Base-by-base conservation (phyloP, 2,329 filamentous ascomycete species). In the Byssothecium circinans region DNA sequence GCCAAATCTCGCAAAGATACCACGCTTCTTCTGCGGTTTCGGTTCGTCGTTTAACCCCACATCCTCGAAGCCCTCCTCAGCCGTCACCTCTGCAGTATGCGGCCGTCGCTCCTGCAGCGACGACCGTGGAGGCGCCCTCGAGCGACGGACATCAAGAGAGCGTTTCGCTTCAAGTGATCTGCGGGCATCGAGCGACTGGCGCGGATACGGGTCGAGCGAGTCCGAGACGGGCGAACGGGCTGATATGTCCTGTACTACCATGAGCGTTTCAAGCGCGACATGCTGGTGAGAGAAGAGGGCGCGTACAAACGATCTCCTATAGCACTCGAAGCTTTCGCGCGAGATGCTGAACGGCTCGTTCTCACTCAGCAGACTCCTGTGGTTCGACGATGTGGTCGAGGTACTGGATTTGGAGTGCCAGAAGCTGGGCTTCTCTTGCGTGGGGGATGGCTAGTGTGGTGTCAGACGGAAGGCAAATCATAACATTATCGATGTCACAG, bases 301-400 rank as follows among this genome's bases (percentile, higher is more conserved):
- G 78, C 87, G 60, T 81, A 96, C 92, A 76, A 97, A 97, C 55
- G 91, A 96, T 63, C 94, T 85, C 54, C 94, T 82, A 74, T 97
- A 97, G 2, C 91, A 96, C 70, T 97, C 94, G 66, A 97, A 97
- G 2, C 91, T 96, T 74, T 97, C 94, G 63, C 92, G 83, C 30
- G 91, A 96, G 69, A 97, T 97, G 54, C 88, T 90, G 69, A 97
- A 97, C 12, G 88, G 91, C 68, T 97, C 92, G 60, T 91, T 91
- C 53, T 95, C 90, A 61, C 85, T 84, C 50, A 89, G 77, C 60
- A 87, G 82, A 65, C 81, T 84, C 47, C 82, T 76, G 65, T 83
- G 80, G 55, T 82, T 81, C 23, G 78, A 78, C 32, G 80, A 78
- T 50, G 75, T 75, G 18, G 75, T 78, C 18, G 75, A 82, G 43